Evolutionary conservation across 1,284 basidiomycete species (phyloP), one percentile per base, ranked within the genome.

Genomic region (Vanrija sp.): DNA sequence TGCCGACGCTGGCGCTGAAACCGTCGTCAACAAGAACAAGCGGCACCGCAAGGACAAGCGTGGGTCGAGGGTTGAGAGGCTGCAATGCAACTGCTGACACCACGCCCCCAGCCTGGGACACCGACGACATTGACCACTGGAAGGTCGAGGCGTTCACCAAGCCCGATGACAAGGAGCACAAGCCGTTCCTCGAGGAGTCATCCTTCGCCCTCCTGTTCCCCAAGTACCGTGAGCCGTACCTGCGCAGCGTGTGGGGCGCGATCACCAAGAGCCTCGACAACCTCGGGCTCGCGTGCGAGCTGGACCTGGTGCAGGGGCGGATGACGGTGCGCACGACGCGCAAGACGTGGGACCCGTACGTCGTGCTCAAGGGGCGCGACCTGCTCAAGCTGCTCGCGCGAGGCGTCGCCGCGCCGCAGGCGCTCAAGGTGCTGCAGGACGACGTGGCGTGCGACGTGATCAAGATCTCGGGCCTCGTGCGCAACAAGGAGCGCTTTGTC

Each of bases 121-220:
- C 93, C 46, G 94, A 98, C 72, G 92, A 97, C 67, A 92, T 98
- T 75, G 91, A 98, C 81, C 95, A 98, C 87, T 97, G 95, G 95
- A 91, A 90, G 77, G 79, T 96, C 43, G 87, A 93, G 19, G 76
- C 85, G 16, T 95, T 98, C 78, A 77, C 81, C 52, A 78, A 82
- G 3, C 87, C 86, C 65, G 84, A 81, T 7, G 86, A 87, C 0
- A 56, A 56, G 18, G 34, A 55, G 10, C 69, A 71, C 54, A 54
- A 54, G 39, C 83, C 92, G 1, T 92, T 99, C 76, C 82, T 86
- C 5, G 94, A 98, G 75, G 96, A 98, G 79, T 94, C 91, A 8
- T 94, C 90, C 0, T 99, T 98, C 68, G 94, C 96, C 3, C 96
- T 96, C 0, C 84, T 99, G 8, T 99, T 99, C 76, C 96, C 96